These are phyloP conservation scores for Dendrocalamus latiflorus DNA, from an alignment of 202 grass and related monocot genomes.

Conservation along the genomic window DNA sequence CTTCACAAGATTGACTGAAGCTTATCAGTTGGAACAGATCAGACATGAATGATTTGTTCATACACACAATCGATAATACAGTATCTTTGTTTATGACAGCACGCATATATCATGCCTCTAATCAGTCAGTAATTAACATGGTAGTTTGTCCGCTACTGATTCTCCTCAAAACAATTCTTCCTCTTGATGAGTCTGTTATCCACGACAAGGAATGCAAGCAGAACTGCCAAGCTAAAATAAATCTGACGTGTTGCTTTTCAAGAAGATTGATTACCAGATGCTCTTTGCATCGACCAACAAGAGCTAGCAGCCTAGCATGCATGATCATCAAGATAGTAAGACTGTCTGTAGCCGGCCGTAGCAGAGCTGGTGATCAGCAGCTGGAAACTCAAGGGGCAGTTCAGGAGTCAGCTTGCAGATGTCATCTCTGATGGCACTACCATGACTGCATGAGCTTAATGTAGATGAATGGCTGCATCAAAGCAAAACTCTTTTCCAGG, in stretches of 20 bases:
- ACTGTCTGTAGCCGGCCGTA: background rate
- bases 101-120: background rate
- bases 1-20: background rate
- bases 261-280: background rate
- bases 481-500: constrained; percentile 69
- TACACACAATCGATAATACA: background rate
- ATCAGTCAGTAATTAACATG: background rate
- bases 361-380: background rate
- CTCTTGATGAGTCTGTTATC: background rate
- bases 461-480: constrained; percentile 38
- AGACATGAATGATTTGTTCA: background rate
- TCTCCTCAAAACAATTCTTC: background rate
- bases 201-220: background rate
- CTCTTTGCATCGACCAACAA: background rate
- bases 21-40: background rate
- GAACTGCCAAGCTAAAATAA: background rate
- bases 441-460: background rate
- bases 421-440: background rate
- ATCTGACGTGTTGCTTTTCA: background rate
- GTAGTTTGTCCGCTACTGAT: background rate
- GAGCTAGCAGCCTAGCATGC: background rate
- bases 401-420: background rate
- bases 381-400: background rate
- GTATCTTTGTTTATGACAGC: background rate
- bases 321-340: background rate